These are phyloP conservation scores for Coemansia sp. DNA, from an alignment of 192 early-diverging fungal species.

Conservation along the genomic window DNA sequence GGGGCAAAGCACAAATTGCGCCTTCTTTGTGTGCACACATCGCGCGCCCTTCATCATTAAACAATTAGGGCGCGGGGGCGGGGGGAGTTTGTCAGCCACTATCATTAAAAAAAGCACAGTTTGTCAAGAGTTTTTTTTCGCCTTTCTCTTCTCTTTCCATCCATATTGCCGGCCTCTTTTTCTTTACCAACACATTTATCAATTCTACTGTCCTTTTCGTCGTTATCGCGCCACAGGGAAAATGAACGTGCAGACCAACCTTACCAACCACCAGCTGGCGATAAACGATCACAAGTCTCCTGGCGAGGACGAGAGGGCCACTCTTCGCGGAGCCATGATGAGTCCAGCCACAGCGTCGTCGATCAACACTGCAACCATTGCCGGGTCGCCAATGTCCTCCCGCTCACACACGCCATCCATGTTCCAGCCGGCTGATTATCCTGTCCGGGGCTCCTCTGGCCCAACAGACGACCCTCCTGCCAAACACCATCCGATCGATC, in stretches of 20 bases:
- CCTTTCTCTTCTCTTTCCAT: background rate
- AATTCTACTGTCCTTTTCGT: background rate
- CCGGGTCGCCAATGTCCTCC: constrained; percentile 31
- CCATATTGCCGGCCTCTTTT: background rate
- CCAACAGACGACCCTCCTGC: background rate
- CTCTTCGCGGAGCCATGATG: background rate
- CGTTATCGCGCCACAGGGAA: background rate
- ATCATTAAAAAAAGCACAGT: too few species aligned
- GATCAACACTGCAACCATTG: constrained; percentile 26
- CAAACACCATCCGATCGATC: constrained; percentile 56
- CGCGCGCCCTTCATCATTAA: too few species aligned
- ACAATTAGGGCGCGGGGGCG: too few species aligned
- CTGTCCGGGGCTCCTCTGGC: background rate
- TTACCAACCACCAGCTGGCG: constrained; percentile 10
- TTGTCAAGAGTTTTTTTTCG: background rate
- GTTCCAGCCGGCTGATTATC: constrained; percentile 25
- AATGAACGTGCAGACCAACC: constrained; percentile 6
- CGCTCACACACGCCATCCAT: constrained; percentile 52
- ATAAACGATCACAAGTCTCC: constrained; percentile 8
- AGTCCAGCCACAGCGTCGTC: constrained; percentile 8
- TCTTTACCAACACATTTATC: background rate
- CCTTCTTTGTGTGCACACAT: too few species aligned
- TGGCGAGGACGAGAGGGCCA: background rate
- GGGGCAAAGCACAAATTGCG: too few species aligned
- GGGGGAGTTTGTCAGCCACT: too few species aligned